Conservation (phyloP, 805 yeast species). For the Hanseniaspora mollemarum region DNA sequence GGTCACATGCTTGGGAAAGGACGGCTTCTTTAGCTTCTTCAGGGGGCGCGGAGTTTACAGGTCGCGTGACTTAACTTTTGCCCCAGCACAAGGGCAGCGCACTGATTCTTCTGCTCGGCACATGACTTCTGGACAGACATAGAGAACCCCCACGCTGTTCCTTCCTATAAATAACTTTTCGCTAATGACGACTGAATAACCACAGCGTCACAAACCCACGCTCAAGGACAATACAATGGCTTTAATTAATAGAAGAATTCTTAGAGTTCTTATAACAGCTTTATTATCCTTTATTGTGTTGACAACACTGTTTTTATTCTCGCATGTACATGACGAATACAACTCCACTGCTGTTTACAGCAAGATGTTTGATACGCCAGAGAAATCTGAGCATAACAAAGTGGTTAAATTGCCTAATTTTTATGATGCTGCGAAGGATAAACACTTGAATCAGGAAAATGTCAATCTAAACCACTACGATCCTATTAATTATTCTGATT, state of each 20-base stretch:
- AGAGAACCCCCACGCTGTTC: no score
- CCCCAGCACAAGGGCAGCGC: no score
- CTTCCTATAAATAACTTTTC: no score
- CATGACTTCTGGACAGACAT: no score
- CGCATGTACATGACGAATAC: constrained; percentile 9
- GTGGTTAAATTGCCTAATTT: constrained; percentile 4
- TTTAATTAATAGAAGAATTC: constrained; percentile 12
- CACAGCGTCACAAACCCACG: no score
- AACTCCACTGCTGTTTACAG: constrained; percentile 10
- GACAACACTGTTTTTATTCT: neutral
- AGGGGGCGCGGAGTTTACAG: no score
- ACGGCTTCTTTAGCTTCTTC: no score
- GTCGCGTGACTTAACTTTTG: no score
- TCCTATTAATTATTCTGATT: constrained; percentile 16
- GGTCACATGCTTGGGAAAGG: no score
- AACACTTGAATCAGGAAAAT: neutral
- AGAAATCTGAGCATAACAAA: neutral
- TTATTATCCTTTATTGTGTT: neutral
- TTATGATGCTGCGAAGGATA: constrained; percentile 5
- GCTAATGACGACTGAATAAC: no score
- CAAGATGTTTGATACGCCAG: neutral
- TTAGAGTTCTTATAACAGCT: constrained; percentile 1
- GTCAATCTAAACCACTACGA: constrained; percentile 3
- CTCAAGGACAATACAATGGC: neutral
- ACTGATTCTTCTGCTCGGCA: no score